Conservation (phyloP, 495 filamentous ascomycete species). For the Hamigera avellanea region DNA sequence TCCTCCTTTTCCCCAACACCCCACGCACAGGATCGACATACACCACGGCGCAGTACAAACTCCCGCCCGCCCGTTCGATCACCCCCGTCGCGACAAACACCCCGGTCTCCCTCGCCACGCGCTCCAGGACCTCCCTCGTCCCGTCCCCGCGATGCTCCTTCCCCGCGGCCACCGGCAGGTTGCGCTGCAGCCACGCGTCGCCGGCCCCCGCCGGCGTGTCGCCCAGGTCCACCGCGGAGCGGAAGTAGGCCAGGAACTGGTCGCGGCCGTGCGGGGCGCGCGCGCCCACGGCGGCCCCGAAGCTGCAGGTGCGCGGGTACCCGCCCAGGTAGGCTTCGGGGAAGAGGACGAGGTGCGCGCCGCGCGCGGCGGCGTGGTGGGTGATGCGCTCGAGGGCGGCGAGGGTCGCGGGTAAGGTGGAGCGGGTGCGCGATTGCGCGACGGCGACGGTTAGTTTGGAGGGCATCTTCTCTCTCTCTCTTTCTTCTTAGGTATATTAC, state of each 20-base stretch:
- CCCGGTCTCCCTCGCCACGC: constrained; percentile 58
- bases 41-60: constrained; percentile 71
- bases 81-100: constrained; percentile 72
- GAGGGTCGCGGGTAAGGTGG: constrained; percentile 55
- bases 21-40: constrained; percentile 71
- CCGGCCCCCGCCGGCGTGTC: constrained; percentile 70
- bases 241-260: constrained; percentile 76
- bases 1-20: constrained; percentile 74
- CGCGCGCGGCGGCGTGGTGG: constrained; percentile 22
- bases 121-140: constrained; percentile 69
- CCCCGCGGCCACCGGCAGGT: constrained; percentile 39
- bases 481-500: constrained; percentile 3
- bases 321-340: constrained; percentile 91
- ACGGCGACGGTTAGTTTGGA: constrained; percentile 58
- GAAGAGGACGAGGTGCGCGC: constrained; percentile 70
- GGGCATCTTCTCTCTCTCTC: constrained; percentile 17
- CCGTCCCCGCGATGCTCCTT: constrained; percentile 61
- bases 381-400: constrained; percentile 47
- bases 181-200: constrained; percentile 56
- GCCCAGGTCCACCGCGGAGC: constrained; percentile 68
- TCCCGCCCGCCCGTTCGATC: constrained; percentile 71
- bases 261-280: constrained; percentile 61
- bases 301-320: constrained; percentile 75
- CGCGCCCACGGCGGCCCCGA: constrained; percentile 62
- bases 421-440: constrained; percentile 61